Evolutionary conservation across 2,329 filamentous ascomycete species (phyloP), one percentile per base, ranked within the genome.

Genomic region (Scytalidium sp.): DNA sequence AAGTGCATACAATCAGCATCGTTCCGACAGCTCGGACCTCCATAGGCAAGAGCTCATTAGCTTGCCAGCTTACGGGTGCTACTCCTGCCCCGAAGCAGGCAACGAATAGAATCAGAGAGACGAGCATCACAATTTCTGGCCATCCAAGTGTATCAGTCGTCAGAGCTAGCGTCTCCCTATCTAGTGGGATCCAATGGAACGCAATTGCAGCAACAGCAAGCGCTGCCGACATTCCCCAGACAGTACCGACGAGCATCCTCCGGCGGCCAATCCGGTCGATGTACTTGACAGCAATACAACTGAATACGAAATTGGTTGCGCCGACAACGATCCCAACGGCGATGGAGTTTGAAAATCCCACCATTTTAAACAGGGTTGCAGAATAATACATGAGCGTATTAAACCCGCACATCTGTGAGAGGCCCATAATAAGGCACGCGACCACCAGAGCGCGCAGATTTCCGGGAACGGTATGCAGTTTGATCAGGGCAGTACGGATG

Each of bases 21-120:
- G 72, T 76, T 41, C 68, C 75, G 51, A 72, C 60, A 6, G 73
- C 73, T n/a, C 75, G 66, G 13, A 77, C 72, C 47, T 77, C 72
- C 41, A 75, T 64, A 0, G 72, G 70, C 43, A 74, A 70, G 50
- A 78, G 68, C 22, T 77, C 75, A 4, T 68, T 72, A 13, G 67
- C 67, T 7, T 76, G 64, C 74, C 75, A 78, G 3, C 71, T 67
- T 10, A 69, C 75, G 15, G 70, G 74, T 0, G 70, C 74, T 1
- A 78, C 67, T 27, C 70, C 69, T 3, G 66, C 64, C 1, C 67
- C 66, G 59, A 70, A 76, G 60, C 70, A 75, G 59, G 58, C 64
- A 42, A 70, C 60, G 5, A 57, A 53, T 3, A 52, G 60, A 9
- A 55, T 60, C 22, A 51, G 48, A 3, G 22, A 39, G 2, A 39